These are phyloP conservation scores for Aspergillus novofumigatus DNA, from an alignment of 2,329 filamentous ascomycete genomes.

Conservation along the genomic window DNA sequence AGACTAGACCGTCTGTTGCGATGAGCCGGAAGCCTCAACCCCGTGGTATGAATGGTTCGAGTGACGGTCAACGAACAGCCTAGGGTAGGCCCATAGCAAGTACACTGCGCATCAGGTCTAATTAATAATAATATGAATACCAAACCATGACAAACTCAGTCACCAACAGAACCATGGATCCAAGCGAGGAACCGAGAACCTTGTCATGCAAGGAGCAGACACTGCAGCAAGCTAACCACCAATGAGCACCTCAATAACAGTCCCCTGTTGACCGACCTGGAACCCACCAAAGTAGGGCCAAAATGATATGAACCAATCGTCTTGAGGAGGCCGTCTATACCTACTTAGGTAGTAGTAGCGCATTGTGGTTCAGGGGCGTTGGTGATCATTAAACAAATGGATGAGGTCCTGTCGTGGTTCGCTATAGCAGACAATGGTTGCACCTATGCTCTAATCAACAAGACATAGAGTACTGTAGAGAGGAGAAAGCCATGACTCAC, in stretches of 20 bases:
- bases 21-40: background rate
- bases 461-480: background rate
- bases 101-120: no score
- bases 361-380: background rate
- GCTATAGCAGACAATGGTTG: no score
- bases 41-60: background rate
- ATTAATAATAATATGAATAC: background rate
- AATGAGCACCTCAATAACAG: background rate
- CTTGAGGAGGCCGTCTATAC: background rate
- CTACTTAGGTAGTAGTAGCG: background rate
- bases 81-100: no score
- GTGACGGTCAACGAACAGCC: no score
- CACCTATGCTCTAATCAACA: background rate
- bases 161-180: no score
- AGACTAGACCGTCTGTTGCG: background rate
- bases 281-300: background rate
- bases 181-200: background rate
- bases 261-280: background rate
- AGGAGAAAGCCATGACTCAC: no score
- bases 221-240: background rate
- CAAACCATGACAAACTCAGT: background rate
- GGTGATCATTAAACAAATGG: background rate
- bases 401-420: no score
- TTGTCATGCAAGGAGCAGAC: background rate
- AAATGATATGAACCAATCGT: background rate